Evolutionary conservation across 768 basidiomycete species (phyloP).

Genomic region (Kwoniella pini): DNA sequence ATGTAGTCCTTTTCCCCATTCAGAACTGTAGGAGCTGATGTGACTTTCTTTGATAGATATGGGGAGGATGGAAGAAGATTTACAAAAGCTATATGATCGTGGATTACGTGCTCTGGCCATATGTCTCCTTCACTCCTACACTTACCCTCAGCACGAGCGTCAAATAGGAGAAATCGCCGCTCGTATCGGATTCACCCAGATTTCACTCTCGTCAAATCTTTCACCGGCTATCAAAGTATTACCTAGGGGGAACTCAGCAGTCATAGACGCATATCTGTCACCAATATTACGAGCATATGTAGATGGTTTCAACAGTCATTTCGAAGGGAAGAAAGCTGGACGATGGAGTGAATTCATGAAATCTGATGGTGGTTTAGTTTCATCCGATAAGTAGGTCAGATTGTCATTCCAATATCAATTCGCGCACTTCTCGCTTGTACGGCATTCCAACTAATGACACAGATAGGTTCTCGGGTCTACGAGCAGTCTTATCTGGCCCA

Average conservation of each 20-base stretch:
- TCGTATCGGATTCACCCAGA: constrained; percentile 70
- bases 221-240: constrained; percentile 39
- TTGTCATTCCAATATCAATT: too few relatives aligned
- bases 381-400: constrained; percentile 38
- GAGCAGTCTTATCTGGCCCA: constrained; percentile 83
- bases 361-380: constrained; percentile 64
- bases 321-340: constrained; percentile 34
- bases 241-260: constrained; percentile 39
- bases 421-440: too few relatives aligned
- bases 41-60: neutral
- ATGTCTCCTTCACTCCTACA: constrained; percentile 54
- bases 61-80: constrained; percentile 60
- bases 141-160: constrained; percentile 77
- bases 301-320: constrained; percentile 37
- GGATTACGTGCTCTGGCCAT: constrained; percentile 65
- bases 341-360: constrained; percentile 70
- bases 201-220: constrained; percentile 59
- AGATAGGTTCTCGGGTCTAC: constrained; percentile 83
- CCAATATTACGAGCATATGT: constrained; percentile 41
- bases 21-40: too few relatives aligned
- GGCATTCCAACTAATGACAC: constrained; percentile 5
- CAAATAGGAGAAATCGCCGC: constrained; percentile 71
- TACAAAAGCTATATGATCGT: constrained; percentile 69
- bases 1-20: too few relatives aligned
- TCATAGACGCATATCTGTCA: constrained; percentile 48